Percentiles rank a stretch among this genome's conserved stretches.
Conservation (phyloP, 306 rosid genomes). For the Begonia masoniana region DNA sequence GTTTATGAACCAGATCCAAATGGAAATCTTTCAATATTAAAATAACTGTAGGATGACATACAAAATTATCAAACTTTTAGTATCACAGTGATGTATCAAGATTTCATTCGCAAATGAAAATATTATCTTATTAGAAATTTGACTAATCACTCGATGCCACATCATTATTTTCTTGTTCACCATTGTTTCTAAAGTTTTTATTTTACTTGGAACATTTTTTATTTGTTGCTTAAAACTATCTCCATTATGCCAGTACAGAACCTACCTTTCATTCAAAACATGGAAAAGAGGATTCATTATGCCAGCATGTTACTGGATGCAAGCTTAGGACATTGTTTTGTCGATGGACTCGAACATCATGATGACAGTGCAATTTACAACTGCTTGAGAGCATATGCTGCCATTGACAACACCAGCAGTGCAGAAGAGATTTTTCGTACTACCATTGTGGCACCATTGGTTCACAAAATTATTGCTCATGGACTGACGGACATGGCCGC, state of each 20-base stretch:
- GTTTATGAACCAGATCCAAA: too few relatives aligned
- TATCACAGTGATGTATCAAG: too few relatives aligned
- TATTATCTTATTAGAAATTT: too few relatives aligned
- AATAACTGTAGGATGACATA: too few relatives aligned
- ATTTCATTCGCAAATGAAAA: too few relatives aligned
- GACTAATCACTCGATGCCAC: too few relatives aligned
- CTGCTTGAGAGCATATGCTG: conserved; percentile 94
- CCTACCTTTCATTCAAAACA: conserved; percentile 95
- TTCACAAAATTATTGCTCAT: conserved; percentile 70
- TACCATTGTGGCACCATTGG: conserved; percentile 63
- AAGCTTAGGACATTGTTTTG: conserved; percentile 93
- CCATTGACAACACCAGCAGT: conserved; percentile 76
- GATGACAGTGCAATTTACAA: conserved; percentile 92
- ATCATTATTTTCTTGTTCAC: too few relatives aligned
- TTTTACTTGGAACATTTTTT: neutral
- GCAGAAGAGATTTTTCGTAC: conserved; percentile 83
- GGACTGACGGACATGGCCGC: conserved; percentile 30
- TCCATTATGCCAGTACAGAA: conserved; percentile 94
- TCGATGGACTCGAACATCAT: conserved; percentile 73
- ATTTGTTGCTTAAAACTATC: conserved; percentile 58
- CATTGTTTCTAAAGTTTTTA: too few relatives aligned
- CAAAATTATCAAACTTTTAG: too few relatives aligned
- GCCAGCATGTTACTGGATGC: conserved; percentile 88
- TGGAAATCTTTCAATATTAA: too few relatives aligned
- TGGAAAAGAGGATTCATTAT: conserved; percentile 96